Evolutionary conservation across 345 rosid genomes (phyloP), one percentile per base, ranked within the genome.

Genomic region (Salix dunnii): DNA sequence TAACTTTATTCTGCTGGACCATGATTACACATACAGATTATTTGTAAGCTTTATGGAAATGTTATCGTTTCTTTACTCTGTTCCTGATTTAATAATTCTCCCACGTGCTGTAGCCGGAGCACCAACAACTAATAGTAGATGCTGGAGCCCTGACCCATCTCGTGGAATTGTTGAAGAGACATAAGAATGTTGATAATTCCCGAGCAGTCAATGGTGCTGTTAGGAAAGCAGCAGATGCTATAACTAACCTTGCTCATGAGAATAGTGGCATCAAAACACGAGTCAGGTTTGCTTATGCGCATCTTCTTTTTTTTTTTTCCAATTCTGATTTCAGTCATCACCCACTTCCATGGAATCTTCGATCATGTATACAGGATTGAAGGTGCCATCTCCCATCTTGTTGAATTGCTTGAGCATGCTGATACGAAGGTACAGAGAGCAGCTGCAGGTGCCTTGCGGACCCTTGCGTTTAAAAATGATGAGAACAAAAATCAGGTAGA

Each of bases 221-320:
- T 36, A 83, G 91, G 85, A 93, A 87, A 86, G 90, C 97, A n/a
- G 94, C 90, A 65, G 97, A 91, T 81, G 88, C 93, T 30, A 82
- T 93, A 74, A 84, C 93, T 40, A 87, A 85, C 70, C 89, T 93
- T 77, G 87, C 97, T 78, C 94, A 91, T 82, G 95, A 91, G 75
- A 91, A 91, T 75, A 84, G 87, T 71, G 74, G 73, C 77, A 86
- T 89, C 77, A 91, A 93, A 81, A 85, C 82, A n/a, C 68, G 58
- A 51, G 86, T 91, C 84, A 90, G 98, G 98, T 89, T 78, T 21
- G 42, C 5, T 43, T 69, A 58, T n/a, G 25, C 4, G 5, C 28
- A 58, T 23, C 76, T 20, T 9, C 23, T 28, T 40, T 13, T 35
- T 30, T 35, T n/a, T n/a, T 6, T 27, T 4, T 16, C 14, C 16